Evolutionary conservation across 1,284 basidiomycete genomes (phyloP).

Genomic region (Porodaedalea pini): DNA sequence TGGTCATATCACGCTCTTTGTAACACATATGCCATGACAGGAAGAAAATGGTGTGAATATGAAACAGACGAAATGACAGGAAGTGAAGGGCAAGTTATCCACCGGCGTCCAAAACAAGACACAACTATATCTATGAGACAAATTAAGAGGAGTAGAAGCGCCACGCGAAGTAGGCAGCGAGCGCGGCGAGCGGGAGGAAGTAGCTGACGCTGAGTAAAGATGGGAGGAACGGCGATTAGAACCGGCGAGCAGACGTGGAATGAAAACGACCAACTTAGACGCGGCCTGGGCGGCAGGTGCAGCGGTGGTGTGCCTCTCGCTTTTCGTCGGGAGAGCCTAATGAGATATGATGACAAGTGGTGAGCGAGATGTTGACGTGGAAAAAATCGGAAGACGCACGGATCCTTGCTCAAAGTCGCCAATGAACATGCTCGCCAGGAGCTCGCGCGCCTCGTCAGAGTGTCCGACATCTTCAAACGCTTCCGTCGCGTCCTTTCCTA

Average conservation of each 20-base stretch:
- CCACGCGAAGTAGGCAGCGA: conserved; percentile 82
- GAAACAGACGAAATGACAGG: no score
- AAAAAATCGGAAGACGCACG: conserved; percentile 42
- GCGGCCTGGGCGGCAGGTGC: conserved; percentile 41
- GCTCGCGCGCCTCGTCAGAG: conserved; percentile 94
- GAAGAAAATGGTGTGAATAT: background rate
- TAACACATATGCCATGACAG: background rate
- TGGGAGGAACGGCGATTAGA: conserved; percentile 15
- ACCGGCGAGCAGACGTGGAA: background rate
- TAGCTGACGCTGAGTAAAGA: conserved; percentile 58
- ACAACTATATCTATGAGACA: background rate
- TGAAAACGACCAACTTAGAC: conserved; percentile 49
- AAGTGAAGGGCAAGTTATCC: background rate
- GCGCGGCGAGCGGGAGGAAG: conserved; percentile 68
- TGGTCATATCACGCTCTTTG: background rate
- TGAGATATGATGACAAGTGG: conserved; percentile 14
- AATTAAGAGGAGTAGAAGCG: conserved; percentile 55
- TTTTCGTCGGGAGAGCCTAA: conserved; percentile 24
- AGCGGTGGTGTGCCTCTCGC: conserved; percentile 38
- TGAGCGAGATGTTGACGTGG: conserved; percentile 11
- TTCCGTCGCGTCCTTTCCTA: conserved; percentile 92
- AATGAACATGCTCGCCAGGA: conserved; percentile 74
- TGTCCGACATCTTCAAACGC: conserved; percentile 99
- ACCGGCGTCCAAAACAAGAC: conserved; percentile 6
- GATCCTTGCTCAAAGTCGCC: conserved; percentile 73